phyloP scores from a whole-genome alignment of 225 moss, liverwort and hornwort species.

The Straminergon stramineum region DNA sequence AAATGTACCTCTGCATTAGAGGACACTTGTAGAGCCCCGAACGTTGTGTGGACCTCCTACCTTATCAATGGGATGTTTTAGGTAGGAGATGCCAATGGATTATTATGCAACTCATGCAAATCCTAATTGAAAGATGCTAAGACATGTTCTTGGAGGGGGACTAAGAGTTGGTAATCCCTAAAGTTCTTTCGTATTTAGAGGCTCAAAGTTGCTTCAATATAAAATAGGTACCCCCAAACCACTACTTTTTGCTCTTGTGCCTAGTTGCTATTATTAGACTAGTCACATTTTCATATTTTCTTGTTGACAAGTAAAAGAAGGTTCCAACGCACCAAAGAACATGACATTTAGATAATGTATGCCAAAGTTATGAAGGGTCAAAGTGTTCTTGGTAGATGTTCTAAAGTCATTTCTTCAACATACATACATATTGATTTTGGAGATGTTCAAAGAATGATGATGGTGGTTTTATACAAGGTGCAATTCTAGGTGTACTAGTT shows the following conservation, averaged over 20 bases:
- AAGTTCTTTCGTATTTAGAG: background rate
- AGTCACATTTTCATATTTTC: background rate
- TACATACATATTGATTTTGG: background rate
- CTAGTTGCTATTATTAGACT: fast-evolving
- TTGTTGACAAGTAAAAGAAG: background rate
- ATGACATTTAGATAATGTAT: fast-evolving
- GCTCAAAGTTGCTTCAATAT: background rate
- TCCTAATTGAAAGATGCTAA: background rate
- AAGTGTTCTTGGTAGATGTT: background rate
- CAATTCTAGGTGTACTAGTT: fast-evolving
- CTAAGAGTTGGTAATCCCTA: background rate
- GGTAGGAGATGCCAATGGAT: background rate
- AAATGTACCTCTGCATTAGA: fast-evolving
- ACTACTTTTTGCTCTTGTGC: background rate
- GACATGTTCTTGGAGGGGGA: fast-evolving
- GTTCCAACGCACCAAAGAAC: background rate
- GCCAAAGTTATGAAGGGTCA: background rate
- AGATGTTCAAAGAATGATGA: background rate
- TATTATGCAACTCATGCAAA: background rate
- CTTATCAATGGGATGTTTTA: background rate
- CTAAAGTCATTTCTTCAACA: background rate
- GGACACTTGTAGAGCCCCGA: fast-evolving
- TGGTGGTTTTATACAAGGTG: background rate
- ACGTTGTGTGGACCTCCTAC: background rate
- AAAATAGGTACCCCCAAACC: fast-evolving